These are phyloP conservation scores for Antitrichia curtipendula DNA, from an alignment of 225 moss, liverwort and hornwort genomes.

Conservation along the genomic window DNA sequence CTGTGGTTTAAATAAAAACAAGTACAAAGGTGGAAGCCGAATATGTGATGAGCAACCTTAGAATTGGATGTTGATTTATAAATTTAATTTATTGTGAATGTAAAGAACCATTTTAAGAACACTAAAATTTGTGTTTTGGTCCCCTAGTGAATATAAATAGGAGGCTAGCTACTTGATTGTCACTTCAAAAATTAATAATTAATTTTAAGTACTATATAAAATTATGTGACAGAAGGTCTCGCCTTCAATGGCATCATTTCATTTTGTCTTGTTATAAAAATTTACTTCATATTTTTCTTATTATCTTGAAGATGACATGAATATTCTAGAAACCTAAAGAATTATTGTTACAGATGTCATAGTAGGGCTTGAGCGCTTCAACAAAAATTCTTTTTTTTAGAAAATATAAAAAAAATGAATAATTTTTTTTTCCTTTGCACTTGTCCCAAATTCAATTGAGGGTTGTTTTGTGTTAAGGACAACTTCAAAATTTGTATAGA, in stretches of 20 bases:
- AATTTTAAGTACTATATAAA: background rate
- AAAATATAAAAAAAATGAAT: background rate
- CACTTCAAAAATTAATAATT: background rate
- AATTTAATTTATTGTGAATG: background rate
- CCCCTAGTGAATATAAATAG: background rate
- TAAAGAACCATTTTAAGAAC: background rate
- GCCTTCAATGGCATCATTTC: background rate
- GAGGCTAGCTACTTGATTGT: background rate
- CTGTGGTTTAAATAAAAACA: background rate
- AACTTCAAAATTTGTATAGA: background rate
- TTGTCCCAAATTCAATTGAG: background rate
- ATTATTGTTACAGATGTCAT: background rate
- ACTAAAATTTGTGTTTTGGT: background rate
- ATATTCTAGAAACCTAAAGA: background rate
- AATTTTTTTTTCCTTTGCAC: rapidly evolving
- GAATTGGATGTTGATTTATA: background rate
- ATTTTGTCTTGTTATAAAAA: background rate
- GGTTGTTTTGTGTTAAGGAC: background rate
- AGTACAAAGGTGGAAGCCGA: too few relatives aligned
- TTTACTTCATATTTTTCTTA: background rate
- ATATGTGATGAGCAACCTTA: rapidly evolving
- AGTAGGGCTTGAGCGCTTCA: background rate
- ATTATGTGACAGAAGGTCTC: background rate
- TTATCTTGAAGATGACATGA: background rate
- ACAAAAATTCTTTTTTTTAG: background rate